phyloP scores from a whole-genome alignment of 352 stramenopile genomes.

The Phytophthora megakarya region DNA sequence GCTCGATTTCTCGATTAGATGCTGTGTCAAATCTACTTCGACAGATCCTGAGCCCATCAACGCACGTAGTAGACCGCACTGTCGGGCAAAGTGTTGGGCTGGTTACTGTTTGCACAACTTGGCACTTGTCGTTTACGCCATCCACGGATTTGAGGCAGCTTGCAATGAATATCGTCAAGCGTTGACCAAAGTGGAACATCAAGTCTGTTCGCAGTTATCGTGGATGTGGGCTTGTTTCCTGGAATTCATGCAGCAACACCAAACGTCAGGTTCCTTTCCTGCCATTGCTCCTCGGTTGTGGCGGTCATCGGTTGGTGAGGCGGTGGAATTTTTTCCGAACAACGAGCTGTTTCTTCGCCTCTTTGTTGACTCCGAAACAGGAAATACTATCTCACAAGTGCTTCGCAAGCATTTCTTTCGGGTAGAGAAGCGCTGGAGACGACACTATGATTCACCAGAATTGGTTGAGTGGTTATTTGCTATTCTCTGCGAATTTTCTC shows the following conservation, averaged over 20 bases:
- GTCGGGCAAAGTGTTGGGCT: constrained; percentile 28
- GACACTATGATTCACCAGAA: constrained; percentile 67
- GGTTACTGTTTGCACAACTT: constrained; percentile 72
- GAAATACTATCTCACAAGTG: constrained; percentile 73
- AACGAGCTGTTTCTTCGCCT: constrained; percentile 67
- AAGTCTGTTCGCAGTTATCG: constrained; percentile 25
- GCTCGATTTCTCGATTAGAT: constrained; percentile 39
- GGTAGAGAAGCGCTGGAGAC: constrained; percentile 46
- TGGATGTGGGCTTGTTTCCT: constrained; percentile 55
- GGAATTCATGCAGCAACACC: constrained; percentile 68
- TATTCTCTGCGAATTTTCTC: constrained; percentile 66
- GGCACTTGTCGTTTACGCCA: constrained; percentile 56
- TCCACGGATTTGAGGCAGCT: constrained; percentile 54
- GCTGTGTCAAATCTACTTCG: constrained; percentile 28
- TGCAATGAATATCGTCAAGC: constrained; percentile 47
- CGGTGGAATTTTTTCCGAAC: constrained; percentile 45
- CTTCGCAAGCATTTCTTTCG: constrained; percentile 65
- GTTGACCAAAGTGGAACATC: constrained; percentile 19
- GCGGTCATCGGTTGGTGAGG: constrained; percentile 43
- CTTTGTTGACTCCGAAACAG: constrained; percentile 75
- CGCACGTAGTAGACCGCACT: not conserved
- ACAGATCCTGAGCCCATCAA: not conserved
- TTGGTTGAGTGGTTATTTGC: constrained; percentile 80
- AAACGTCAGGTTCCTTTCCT: constrained; percentile 36
- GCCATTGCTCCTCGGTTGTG: constrained; percentile 57